A percentile compares a stretch with the other conserved stretches of the same genome.
These are phyloP conservation scores for Trypanosomatidae sp. DNA, from an alignment of 208 protist genomes.

Conservation along the genomic window DNA sequence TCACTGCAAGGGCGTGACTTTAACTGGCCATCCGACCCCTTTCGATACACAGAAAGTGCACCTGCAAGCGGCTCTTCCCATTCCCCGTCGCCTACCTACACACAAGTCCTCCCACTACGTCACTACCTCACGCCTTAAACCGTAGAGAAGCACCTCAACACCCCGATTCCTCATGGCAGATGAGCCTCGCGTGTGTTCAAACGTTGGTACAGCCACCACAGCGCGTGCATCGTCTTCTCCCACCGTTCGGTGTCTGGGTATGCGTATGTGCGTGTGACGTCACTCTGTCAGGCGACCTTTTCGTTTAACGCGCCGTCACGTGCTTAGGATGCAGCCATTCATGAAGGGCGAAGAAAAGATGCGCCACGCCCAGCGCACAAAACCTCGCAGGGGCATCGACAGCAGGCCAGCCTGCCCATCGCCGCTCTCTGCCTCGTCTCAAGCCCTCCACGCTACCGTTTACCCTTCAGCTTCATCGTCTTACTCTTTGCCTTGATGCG, in stretches of 20 bases:
- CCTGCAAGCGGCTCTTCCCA: not conserved
- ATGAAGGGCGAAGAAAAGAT: not conserved
- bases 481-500: constrained; percentile 34
- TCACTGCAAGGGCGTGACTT: not conserved
- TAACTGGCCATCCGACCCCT: not conserved
- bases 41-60: not conserved
- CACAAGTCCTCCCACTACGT: not conserved
- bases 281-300: no score
- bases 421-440: not conserved
- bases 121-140: no score
- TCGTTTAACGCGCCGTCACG: not conserved
- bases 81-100: not conserved
- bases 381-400: not conserved
- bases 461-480: constrained; percentile 59
- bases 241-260: not conserved
- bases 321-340: constrained; percentile 3
- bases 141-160: no score
- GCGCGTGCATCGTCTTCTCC: not conserved
- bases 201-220: not conserved
- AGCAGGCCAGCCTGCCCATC: not conserved
- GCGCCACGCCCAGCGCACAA: not conserved
- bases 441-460: constrained; percentile 28
- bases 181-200: not conserved
- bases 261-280: not conserved
- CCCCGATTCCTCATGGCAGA: not conserved